Percentiles rank a stretch among this genome's conserved stretches.
Conservation (phyloP, 2,329 filamentous ascomycete species). For the Cyanodermella asteris region DNA sequence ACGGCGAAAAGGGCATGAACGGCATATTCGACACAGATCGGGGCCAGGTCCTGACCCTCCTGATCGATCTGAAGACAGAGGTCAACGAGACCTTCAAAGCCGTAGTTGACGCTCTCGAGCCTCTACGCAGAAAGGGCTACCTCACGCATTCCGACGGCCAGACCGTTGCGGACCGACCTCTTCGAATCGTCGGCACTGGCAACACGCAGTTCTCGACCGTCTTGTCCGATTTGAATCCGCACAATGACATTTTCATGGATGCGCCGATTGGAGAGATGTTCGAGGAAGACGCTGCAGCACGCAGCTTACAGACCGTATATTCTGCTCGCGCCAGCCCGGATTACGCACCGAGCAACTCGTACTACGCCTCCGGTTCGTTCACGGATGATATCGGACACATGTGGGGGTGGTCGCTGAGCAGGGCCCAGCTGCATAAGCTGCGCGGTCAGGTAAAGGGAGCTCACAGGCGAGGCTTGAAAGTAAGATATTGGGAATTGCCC, state of each 20-base stretch:
- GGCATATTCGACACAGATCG: constrained; percentile 31
- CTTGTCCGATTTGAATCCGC: constrained; percentile 21
- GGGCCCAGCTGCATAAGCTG: constrained; percentile 22
- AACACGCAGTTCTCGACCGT: constrained; percentile 37
- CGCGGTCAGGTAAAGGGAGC: constrained; percentile 24
- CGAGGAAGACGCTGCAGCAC: constrained; percentile 1
- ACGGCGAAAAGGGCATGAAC: constrained; percentile 13
- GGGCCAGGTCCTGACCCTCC: constrained; percentile 25
- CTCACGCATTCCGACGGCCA: constrained; percentile 27
- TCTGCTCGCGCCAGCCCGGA: constrained; percentile 2
- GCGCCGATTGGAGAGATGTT: constrained; percentile 23
- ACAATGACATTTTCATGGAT: constrained; percentile 39
- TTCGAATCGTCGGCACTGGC: constrained; percentile 50
- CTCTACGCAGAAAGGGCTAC: constrained; percentile 8
- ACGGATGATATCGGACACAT: constrained; percentile 27
- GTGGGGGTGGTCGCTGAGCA: constrained; percentile 25
- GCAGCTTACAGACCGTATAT: constrained; percentile 1
- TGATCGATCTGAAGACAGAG: constrained; percentile 28
- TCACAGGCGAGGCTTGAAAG: constrained; percentile 31
- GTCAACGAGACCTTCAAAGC: constrained; percentile 16
- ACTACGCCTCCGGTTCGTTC: constrained; percentile 43
- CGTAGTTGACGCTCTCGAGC: constrained; percentile 10
- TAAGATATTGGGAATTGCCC: constrained; percentile 39
- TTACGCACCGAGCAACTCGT: constrained; percentile 36
- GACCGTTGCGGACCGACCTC: constrained; percentile 28